Conservation (phyloP, 78 protist species). For the Diacronema lutheri region DNA sequence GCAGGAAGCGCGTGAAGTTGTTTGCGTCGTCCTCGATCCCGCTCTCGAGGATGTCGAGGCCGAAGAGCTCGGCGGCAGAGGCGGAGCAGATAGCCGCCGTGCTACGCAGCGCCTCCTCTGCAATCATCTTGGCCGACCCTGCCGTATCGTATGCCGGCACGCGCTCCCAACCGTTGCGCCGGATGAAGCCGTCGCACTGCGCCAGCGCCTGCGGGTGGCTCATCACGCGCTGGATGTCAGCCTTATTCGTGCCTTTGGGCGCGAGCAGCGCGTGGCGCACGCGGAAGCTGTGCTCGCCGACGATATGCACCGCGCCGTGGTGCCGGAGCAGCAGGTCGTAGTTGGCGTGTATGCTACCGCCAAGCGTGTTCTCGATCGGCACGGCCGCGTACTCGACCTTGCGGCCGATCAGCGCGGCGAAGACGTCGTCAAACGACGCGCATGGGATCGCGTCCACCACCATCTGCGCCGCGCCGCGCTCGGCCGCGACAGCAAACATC, state of each 20-base stretch:
- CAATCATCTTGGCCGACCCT: not conserved
- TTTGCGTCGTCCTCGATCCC: slow-evolving; percentile 25
- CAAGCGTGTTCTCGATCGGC: slow-evolving; percentile 22
- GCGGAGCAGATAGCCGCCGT: not conserved
- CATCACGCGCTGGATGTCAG: not conserved
- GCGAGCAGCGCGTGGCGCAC: slow-evolving; percentile 30
- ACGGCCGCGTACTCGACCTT: not conserved
- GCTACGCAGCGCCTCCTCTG: not conserved
- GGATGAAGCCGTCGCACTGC: not conserved
- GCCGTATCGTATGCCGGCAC: slow-evolving; percentile 15
- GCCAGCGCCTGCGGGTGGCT: slow-evolving; percentile 29
- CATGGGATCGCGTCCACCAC: not conserved
- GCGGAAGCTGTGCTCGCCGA: slow-evolving; percentile 19
- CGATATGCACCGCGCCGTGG: not conserved
- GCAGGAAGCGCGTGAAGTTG: slow-evolving; percentile 29
- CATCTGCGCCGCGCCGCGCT: not conserved
- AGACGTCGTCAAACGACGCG: not conserved
- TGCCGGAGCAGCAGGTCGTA: slow-evolving; percentile 13
- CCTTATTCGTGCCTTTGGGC: not conserved
- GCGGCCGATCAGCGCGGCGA: not conserved
- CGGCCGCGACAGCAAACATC: not conserved
- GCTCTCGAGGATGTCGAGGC: not conserved
- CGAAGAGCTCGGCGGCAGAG: not conserved
- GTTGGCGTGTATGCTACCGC: slow-evolving; percentile 11
- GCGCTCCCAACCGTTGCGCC: too few species aligned